A percentile compares a stretch with the other conserved stretches of the same genome.
phyloP scores from a whole-genome alignment of 495 filamentous ascomycete genomes.

The Penicillium herquei region DNA sequence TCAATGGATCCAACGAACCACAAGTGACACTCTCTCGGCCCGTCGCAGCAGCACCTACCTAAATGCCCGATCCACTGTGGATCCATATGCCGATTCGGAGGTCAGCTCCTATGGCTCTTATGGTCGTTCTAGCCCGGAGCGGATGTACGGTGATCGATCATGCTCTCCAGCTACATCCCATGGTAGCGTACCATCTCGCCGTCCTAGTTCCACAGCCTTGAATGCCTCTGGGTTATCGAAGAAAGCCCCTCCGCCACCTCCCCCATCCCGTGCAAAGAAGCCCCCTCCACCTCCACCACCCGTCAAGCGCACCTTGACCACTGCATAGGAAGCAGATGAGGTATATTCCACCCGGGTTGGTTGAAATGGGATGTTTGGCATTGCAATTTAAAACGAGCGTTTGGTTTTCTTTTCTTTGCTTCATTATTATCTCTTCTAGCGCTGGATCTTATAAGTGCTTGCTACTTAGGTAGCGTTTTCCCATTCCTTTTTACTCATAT shows the following conservation, averaged over 20 bases:
- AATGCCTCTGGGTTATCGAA: constrained; percentile 45
- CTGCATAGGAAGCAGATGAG: constrained; percentile 17
- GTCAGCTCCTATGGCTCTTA: constrained; percentile 50
- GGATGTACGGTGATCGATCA: constrained; percentile 49
- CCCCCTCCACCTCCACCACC: constrained; percentile 62
- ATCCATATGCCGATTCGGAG: constrained; percentile 66
- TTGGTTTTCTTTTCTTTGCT: constrained; percentile 5
- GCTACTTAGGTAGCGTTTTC: not conserved
- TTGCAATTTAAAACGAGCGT: not conserved
- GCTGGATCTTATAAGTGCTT: not conserved
- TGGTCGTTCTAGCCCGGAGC: constrained; percentile 59
- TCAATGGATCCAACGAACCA: constrained; percentile 52
- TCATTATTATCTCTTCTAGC: not conserved
- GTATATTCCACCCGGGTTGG: constrained; percentile 7
- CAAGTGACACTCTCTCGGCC: constrained; percentile 53
- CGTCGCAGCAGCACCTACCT: constrained; percentile 43
- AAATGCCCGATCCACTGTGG: constrained; percentile 38
- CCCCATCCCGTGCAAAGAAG: constrained; percentile 75
- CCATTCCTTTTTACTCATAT: not conserved
- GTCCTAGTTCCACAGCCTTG: constrained; percentile 49
- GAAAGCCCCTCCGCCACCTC: constrained; percentile 78
- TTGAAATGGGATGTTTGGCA: constrained; percentile 15
- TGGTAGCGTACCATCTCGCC: constrained; percentile 57
- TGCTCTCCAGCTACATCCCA: constrained; percentile 63
- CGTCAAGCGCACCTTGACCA: constrained; percentile 44